These are phyloP conservation scores for Globisporangium cystogenes DNA, from an alignment of 352 stramenopile genomes.

Conservation along the genomic window DNA sequence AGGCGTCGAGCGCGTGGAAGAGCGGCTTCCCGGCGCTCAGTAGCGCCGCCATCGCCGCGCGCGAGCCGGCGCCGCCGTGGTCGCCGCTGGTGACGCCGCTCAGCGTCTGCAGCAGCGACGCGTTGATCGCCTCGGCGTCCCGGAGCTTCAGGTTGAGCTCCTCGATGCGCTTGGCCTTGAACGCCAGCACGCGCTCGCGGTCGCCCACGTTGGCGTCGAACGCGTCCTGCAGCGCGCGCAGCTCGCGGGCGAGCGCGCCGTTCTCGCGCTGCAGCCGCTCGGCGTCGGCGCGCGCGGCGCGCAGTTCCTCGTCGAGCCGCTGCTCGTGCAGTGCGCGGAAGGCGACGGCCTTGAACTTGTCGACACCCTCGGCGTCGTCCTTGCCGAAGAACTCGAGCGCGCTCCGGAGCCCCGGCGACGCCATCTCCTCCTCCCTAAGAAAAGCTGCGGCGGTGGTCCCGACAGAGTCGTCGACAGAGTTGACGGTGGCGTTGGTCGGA, in stretches of 20 bases:
- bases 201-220: constrained; percentile 58
- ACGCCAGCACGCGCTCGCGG: constrained; percentile 56
- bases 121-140: constrained; percentile 46
- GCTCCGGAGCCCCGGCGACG: too few species aligned
- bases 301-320: constrained; percentile 54
- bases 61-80: constrained; percentile 9
- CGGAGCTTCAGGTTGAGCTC: constrained; percentile 44
- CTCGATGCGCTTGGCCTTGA: constrained; percentile 64
- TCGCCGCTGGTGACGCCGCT: constrained; percentile 22
- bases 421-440: too few species aligned
- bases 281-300: constrained; percentile 32
- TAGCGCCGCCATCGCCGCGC: constrained; percentile 30
- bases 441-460: too few species aligned
- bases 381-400: constrained; percentile 54
- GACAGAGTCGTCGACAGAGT: too few species aligned
- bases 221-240: constrained; percentile 33
- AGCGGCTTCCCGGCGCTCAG: constrained; percentile 33
- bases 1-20: constrained; percentile 50
- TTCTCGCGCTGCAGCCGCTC: constrained; percentile 32
- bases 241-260: constrained; percentile 18
- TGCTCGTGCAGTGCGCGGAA: constrained; percentile 65
- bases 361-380: constrained; percentile 35
- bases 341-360: constrained; percentile 62
- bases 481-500: too few species aligned
- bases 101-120: constrained; percentile 40